Conservation (phyloP, 257 asterid species). For the Nicotiana tomentosiformis region DNA sequence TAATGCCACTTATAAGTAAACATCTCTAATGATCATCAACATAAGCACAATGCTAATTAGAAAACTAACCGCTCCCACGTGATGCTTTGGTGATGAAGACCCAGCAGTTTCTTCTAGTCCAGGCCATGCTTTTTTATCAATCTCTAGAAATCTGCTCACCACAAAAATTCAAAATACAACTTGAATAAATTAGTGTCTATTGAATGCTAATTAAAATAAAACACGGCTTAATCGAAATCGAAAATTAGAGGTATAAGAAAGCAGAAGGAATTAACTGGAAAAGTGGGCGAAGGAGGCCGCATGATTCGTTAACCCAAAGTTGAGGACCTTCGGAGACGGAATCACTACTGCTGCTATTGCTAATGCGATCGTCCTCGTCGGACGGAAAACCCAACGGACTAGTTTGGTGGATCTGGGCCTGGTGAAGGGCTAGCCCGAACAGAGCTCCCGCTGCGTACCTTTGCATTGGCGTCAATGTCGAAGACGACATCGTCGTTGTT, state of each 20-base stretch:
- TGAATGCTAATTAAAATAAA: not conserved
- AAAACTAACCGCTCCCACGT: constrained; percentile 75
- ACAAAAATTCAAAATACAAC: constrained; percentile 3
- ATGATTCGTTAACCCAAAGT: constrained; percentile 66
- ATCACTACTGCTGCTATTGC: constrained; percentile 55
- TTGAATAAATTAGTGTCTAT: not conserved
- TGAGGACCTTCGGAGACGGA: constrained; percentile 61
- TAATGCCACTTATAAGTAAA: not conserved
- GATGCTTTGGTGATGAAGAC: constrained; percentile 51
- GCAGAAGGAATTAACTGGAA: constrained; percentile 40
- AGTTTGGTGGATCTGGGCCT: constrained; percentile 73
- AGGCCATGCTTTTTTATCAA: constrained; percentile 66
- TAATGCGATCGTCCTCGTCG: constrained; percentile 36
- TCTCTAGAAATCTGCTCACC: constrained; percentile 51
- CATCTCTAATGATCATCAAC: not conserved
- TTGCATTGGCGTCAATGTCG: constrained; percentile 62
- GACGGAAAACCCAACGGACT: constrained; percentile 59
- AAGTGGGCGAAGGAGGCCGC: constrained; percentile 68
- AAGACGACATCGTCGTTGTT: constrained; percentile 25
- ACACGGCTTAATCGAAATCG: not conserved
- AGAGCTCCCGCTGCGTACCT: constrained; percentile 81
- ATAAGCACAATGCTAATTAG: not conserved
- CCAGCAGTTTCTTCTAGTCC: constrained; percentile 81
- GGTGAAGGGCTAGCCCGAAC: constrained; percentile 64
- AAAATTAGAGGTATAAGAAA: not conserved